Percentiles rank a stretch among this genome's conserved stretches.
Conservation (phyloP, 495 filamentous ascomycete genomes). For the Hapsidospora chrysogenum region DNA sequence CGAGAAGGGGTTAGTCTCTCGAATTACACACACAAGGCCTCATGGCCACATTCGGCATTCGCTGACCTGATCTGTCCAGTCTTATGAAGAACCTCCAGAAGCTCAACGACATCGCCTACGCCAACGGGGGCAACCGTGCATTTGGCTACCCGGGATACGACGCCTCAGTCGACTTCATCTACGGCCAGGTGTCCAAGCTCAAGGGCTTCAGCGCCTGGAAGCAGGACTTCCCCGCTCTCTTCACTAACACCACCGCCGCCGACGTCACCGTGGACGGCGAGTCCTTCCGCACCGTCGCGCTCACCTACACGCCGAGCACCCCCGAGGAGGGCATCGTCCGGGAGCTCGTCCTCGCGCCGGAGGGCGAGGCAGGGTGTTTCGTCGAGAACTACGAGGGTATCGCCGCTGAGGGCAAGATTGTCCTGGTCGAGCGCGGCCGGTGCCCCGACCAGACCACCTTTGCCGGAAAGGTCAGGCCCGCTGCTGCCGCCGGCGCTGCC, state of each 20-base stretch:
- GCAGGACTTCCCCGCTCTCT: constrained; percentile 25
- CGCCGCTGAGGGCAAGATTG: constrained; percentile 27
- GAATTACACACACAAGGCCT: too few relatives aligned
- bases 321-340: constrained; percentile 19
- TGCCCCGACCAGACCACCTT: constrained; percentile 12
- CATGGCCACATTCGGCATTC: too few relatives aligned
- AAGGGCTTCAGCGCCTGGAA: constrained; percentile 12
- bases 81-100: constrained; percentile 2
- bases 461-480: constrained; percentile 10
- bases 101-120: constrained; percentile 17
- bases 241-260: constrained; percentile 18
- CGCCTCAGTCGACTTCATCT: constrained; percentile 27
- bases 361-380: constrained; percentile 18
- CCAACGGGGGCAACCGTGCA: constrained; percentile 28
- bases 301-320: constrained; percentile 25
- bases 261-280: constrained; percentile 15
- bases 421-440: constrained; percentile 19
- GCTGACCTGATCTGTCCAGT: too few relatives aligned
- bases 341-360: constrained; percentile 19
- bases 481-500: constrained; percentile 7
- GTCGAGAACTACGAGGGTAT: constrained; percentile 15
- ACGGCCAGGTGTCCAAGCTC: constrained; percentile 10
- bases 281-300: constrained; percentile 17
- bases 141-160: constrained; percentile 29
- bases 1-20: not conserved